Conservation (phyloP, 1,284 basidiomycete species). For the Trichosporon inkin region DNA sequence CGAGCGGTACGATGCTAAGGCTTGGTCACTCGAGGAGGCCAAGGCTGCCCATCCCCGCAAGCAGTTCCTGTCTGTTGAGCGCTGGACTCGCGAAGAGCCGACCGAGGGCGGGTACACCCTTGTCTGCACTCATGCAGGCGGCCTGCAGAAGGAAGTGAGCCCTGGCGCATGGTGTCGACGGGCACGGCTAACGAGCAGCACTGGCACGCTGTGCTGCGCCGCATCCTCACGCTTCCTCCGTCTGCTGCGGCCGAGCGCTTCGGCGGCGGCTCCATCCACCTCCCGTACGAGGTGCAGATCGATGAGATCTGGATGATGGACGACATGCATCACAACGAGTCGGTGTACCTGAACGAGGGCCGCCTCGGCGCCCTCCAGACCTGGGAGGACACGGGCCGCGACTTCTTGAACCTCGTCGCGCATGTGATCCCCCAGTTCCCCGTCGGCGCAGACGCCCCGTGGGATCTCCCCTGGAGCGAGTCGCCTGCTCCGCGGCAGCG, state of each 20-base stretch:
- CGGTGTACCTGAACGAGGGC: constrained; percentile 61
- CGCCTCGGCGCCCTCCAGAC: constrained; percentile 50
- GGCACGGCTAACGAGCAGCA: constrained; percentile 54
- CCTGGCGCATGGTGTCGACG: too few species aligned
- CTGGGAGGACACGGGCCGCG: constrained; percentile 50
- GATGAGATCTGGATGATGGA: constrained; percentile 79
- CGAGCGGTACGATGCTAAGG: constrained; percentile 12
- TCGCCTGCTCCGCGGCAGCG: not conserved
- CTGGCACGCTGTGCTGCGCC: constrained; percentile 62
- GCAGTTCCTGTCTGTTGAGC: constrained; percentile 14
- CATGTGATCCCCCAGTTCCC: constrained; percentile 52
- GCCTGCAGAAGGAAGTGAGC: constrained; percentile 56
- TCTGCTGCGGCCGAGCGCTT: constrained; percentile 20
- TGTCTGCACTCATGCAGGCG: constrained; percentile 21
- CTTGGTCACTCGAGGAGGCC: constrained; percentile 10
- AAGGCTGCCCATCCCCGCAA: constrained; percentile 36
- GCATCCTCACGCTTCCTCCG: constrained; percentile 57
- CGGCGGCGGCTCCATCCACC: constrained; percentile 8
- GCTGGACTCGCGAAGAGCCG: constrained; percentile 14
- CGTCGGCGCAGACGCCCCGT: constrained; percentile 1
- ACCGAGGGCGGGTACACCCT: constrained; percentile 15
- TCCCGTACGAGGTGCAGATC: constrained; percentile 41
- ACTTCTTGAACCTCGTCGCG: constrained; percentile 49
- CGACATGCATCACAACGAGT: constrained; percentile 70
- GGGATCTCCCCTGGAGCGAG: constrained; percentile 54